Base-by-base conservation (phyloP, 116 monocot genomes). In the Dioscorea cayenensis region DNA sequence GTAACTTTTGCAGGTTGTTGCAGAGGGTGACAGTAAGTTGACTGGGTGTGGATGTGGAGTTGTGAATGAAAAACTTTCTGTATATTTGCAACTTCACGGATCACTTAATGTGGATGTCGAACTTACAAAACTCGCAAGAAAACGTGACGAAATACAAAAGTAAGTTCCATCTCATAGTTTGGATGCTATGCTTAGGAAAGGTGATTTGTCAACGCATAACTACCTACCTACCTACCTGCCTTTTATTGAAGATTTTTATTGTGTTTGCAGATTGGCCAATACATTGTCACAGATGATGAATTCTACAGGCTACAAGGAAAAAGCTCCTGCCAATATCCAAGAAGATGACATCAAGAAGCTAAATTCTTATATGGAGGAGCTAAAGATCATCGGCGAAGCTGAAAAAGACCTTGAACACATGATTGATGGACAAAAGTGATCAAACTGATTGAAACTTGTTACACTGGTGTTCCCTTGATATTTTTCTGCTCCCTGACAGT, bases 31-130 rank as follows among this genome's bases (percentile, higher is more conserved):
- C 58, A 36, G 51, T 5, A 71, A 81, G 71, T 94, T 94, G 37
- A 58, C 67, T 43, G 87, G 94, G 19, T 99, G 91, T 91, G 84
- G 89, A 22, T 81, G 89, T 50, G 82, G 74, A 66, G 83, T 99
- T 48, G 99, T 99, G 69, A 90, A 94, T 75, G 91, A 87, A 69
- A 84, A 82, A n/a, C 86, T 99, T 32, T 94, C 91, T 36, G 85
- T 99, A 9, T 99, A 91, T 79, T 79, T 99, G 71, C 79, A 91
- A 62, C 85, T 96, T 67, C 82, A 85, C 69, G 87, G 85, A 60
- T 65, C 82, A 66, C 78, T 99, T 32, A 79, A 94, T 84, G 64
- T 87, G 21, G 84, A 91, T 73, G 83, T 84, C 32, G 91, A 90
- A 82, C 79, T 77, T 9, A 85, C 84, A 35, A 99, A 91, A 69